phyloP scores from a whole-genome alignment of 2,329 filamentous ascomycete genomes.

The Dothistroma septosporum region DNA sequence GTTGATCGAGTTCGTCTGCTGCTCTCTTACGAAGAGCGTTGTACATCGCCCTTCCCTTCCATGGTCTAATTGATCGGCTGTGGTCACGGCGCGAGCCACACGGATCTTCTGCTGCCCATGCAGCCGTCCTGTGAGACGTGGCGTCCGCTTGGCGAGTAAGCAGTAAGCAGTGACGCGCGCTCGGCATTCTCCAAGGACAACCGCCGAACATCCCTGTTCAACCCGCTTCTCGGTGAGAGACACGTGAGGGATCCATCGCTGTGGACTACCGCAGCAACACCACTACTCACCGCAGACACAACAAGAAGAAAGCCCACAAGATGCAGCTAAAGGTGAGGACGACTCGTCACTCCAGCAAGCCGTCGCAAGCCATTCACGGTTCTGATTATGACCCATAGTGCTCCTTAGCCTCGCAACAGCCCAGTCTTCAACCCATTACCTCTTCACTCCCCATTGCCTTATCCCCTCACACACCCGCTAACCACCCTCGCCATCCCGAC shows the following conservation, averaged over 20 bases:
- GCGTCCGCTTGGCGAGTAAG: background rate
- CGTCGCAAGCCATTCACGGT: background rate
- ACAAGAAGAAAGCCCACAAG: background rate
- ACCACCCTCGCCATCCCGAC: background rate
- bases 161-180: background rate
- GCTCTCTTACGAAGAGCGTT: constrained; percentile 18
- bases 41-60: constrained; percentile 19
- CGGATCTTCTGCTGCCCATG: background rate
- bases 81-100: background rate
- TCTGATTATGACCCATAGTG: background rate
- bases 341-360: background rate
- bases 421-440: background rate
- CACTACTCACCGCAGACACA: too few species aligned
- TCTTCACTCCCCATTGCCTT: too few species aligned
- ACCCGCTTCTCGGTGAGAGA: too few species aligned
- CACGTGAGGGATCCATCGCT: too few species aligned
- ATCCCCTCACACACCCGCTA: background rate
- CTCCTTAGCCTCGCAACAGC: background rate
- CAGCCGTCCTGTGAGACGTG: background rate
- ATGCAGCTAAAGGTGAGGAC: background rate
- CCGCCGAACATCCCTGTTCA: background rate
- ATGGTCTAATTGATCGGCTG: background rate
- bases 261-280: too few species aligned
- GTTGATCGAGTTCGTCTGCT: constrained; percentile 14
- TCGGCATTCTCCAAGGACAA: background rate